A percentile compares a stretch with the other conserved stretches of the same genome.
Conservation (phyloP, 495 filamentous ascomycete species). For the Geopyxis carbonaria region DNA sequence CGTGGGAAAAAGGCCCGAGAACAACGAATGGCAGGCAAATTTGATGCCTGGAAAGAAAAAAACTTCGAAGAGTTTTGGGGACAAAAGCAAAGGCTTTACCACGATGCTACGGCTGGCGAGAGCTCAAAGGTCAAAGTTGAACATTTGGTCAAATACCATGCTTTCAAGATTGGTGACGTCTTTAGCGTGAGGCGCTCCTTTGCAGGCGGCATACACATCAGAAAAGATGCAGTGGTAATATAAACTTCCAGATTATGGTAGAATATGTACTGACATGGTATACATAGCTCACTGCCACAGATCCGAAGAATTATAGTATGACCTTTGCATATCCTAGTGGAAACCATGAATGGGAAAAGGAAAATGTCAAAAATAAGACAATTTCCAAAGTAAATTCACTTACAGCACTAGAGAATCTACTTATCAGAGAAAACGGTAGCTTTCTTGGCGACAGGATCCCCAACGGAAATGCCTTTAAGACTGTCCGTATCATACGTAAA, state of each 20-base stretch:
- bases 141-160: slow-evolving; percentile 30
- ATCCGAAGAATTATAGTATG: slow-evolving; percentile 9
- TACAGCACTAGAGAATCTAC: slow-evolving; percentile 13
- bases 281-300: slow-evolving; percentile 16
- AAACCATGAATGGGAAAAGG: slow-evolving; percentile 8
- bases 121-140: slow-evolving; percentile 31
- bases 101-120: slow-evolving; percentile 28
- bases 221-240: slow-evolving; percentile 6
- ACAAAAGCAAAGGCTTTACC: slow-evolving; percentile 37
- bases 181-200: slow-evolving; percentile 23
- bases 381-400: slow-evolving; percentile 11
- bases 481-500: slow-evolving; percentile 16
- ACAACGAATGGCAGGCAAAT: slow-evolving; percentile 46
- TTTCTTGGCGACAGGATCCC: slow-evolving; percentile 6
- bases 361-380: slow-evolving; percentile 11
- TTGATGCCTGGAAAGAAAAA: slow-evolving; percentile 47
- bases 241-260: too few relatives aligned
- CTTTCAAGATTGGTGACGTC: slow-evolving; percentile 36
- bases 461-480: slow-evolving; percentile 25
- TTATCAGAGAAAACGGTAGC: slow-evolving; percentile 15
- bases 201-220: not conserved
- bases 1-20: slow-evolving; percentile 12
- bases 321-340: slow-evolving; percentile 20
- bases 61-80: slow-evolving; percentile 58
- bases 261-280: too few relatives aligned